Percentiles rank a stretch among this genome's conserved stretches.
phyloP scores from a whole-genome alignment of 805 yeast species.

The Cyberlindnera euphorbiiphila region DNA sequence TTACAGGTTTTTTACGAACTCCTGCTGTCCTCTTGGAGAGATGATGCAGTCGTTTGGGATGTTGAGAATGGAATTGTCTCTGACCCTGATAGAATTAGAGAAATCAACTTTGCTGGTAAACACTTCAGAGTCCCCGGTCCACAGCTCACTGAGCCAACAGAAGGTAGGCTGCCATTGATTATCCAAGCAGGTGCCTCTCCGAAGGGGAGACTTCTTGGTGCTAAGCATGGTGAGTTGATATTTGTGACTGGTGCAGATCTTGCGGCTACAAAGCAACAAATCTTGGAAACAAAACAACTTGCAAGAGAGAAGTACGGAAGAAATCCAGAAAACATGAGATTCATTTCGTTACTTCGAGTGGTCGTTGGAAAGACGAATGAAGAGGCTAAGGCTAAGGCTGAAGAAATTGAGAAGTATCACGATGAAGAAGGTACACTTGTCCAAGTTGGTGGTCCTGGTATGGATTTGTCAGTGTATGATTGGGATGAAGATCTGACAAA shows the following conservation, averaged over 20 bases:
- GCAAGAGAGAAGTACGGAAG: slow-evolving; percentile 37
- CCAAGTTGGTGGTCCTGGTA: slow-evolving; percentile 44
- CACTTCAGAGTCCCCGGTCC: slow-evolving; percentile 38
- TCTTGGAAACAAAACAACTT: slow-evolving; percentile 31
- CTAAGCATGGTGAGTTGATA: slow-evolving; percentile 41
- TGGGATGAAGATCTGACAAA: slow-evolving; percentile 40
- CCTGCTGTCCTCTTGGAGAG: slow-evolving; percentile 42
- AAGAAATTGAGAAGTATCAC: slow-evolving; percentile 32
- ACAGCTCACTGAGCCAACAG: slow-evolving; percentile 40
- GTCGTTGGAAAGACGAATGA: slow-evolving; percentile 39
- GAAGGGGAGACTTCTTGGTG: slow-evolving; percentile 40
- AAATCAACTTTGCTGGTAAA: slow-evolving; percentile 39
- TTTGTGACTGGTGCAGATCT: slow-evolving; percentile 36
- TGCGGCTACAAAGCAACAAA: slow-evolving; percentile 29
- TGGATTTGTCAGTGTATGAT: slow-evolving; percentile 40
- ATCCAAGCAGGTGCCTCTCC: slow-evolving; percentile 46
- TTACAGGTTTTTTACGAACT: slow-evolving; percentile 38
- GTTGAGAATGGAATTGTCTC: slow-evolving; percentile 32
- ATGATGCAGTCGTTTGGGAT: slow-evolving; percentile 33
- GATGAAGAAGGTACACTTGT: slow-evolving; percentile 41
- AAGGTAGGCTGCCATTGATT: slow-evolving; percentile 41
- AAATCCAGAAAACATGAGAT: slow-evolving; percentile 36
- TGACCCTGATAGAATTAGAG: slow-evolving; percentile 38
- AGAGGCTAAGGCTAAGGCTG: slow-evolving; percentile 37
- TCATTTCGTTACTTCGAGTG: slow-evolving; percentile 35